These are phyloP conservation scores for Dalbergia cochinchinensis DNA, from an alignment of 306 rosid species.

Conservation along the genomic window DNA sequence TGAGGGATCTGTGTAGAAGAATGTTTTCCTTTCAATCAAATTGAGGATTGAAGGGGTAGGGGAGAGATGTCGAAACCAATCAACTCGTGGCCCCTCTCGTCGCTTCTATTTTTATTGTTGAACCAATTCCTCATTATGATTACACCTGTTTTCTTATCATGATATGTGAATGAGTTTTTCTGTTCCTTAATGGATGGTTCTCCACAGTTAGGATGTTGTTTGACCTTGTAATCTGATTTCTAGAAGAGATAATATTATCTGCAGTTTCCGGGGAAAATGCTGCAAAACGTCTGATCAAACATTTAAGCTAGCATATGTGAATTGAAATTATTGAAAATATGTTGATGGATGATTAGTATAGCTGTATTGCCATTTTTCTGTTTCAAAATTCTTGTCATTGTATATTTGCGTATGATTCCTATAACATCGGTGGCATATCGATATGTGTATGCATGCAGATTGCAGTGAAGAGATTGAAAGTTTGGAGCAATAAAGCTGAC, in stretches of 20 bases:
- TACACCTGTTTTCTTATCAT: not conserved
- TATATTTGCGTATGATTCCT: not conserved
- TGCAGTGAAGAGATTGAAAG: conserved; percentile 95
- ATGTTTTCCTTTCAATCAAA: not conserved
- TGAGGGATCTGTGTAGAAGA: conserved; percentile 11
- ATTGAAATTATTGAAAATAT: conserved; percentile 38
- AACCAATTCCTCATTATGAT: not conserved
- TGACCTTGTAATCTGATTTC: not conserved
- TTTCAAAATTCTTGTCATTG: conserved; percentile 15
- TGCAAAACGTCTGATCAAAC: conserved; percentile 17
- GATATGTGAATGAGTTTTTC: not conserved
- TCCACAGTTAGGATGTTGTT: not conserved
- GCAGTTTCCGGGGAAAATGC: not conserved
- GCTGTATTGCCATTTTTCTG: not conserved
- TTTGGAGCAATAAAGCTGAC: conserved; percentile 95
- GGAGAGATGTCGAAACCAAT: not conserved
- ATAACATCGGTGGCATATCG: conserved; percentile 25
- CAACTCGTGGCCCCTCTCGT: not conserved
- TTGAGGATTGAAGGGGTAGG: not conserved
- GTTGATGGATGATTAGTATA: not conserved
- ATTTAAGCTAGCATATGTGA: conserved; percentile 13
- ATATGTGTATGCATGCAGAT: conserved; percentile 60
- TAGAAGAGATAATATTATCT: not conserved
- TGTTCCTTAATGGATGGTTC: conserved; percentile 21
- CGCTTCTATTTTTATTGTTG: not conserved